Conservation (phyloP, 768 basidiomycete species). For the Amanita subjunquillea region DNA sequence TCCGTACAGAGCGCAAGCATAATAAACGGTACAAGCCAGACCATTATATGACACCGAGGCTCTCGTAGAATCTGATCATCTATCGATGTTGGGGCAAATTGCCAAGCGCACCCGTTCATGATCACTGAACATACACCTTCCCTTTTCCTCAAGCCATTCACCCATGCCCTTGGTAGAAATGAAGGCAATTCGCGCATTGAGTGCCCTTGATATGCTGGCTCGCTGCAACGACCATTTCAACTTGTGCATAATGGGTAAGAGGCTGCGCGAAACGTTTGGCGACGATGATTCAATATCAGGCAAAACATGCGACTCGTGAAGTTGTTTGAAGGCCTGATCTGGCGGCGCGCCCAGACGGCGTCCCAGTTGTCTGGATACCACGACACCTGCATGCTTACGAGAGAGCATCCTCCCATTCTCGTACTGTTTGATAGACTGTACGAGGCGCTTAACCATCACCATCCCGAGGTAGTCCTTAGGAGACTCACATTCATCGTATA, state of each 20-base stretch:
- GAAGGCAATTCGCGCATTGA: slow-evolving; percentile 33
- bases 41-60: slow-evolving; percentile 11
- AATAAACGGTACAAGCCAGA: too few relatives aligned
- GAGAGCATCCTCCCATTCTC: slow-evolving; percentile 45
- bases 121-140: slow-evolving; percentile 41
- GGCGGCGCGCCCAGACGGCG: slow-evolving; percentile 27
- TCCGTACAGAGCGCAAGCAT: too few relatives aligned
- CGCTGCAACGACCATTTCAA: slow-evolving; percentile 65
- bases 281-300: slow-evolving; percentile 58
- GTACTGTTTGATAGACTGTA: slow-evolving; percentile 58
- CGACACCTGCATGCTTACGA: slow-evolving; percentile 39
- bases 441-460: slow-evolving; percentile 5
- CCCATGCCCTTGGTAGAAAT: slow-evolving; percentile 23
- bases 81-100: slow-evolving; percentile 53
- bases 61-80: slow-evolving; percentile 53
- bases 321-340: slow-evolving; percentile 25
- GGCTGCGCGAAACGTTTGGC: slow-evolving; percentile 41
- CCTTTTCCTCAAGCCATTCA: slow-evolving; percentile 49
- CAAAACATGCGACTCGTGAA: slow-evolving; percentile 42
- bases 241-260: slow-evolving; percentile 53
- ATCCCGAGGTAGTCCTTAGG: not conserved
- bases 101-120: slow-evolving; percentile 59
- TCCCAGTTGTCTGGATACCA: slow-evolving; percentile 45
- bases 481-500: slow-evolving; percentile 46
- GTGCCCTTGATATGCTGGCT: slow-evolving; percentile 48